phyloP scores from a whole-genome alignment of 2,329 filamentous ascomycete genomes.

The Cordyceps fumosorosea region DNA sequence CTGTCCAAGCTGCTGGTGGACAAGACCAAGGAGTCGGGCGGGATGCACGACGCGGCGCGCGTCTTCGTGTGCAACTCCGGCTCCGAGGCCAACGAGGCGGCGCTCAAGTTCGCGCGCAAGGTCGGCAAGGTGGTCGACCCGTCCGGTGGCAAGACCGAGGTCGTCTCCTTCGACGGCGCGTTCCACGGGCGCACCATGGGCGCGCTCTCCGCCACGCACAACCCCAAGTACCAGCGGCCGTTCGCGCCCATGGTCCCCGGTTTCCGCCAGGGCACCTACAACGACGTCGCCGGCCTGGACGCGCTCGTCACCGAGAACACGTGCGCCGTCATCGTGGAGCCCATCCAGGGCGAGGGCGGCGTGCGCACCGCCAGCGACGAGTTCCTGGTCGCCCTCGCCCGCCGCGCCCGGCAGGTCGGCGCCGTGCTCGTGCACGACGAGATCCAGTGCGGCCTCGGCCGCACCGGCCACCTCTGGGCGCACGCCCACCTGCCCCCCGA shows the following conservation, averaged over 20 bases:
- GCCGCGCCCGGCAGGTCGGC: conserved; percentile 77
- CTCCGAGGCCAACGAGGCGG: conserved; percentile 94
- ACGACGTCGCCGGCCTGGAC: conserved; percentile 67
- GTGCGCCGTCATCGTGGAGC: conserved; percentile 92
- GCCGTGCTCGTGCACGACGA: conserved; percentile 92
- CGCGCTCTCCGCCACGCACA: conserved; percentile 87
- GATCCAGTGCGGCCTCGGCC: conserved; percentile 88
- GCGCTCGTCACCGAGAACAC: conserved; percentile 76
- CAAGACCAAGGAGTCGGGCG: conserved; percentile 70
- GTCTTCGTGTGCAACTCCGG: conserved; percentile 97
- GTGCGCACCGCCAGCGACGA: conserved; percentile 76
- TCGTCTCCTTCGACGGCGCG: conserved; percentile 85
- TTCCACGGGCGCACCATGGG: conserved; percentile 99
- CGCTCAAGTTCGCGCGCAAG: conserved; percentile 94
- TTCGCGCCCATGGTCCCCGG: conserved; percentile 95
- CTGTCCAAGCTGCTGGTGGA: conserved; percentile 81
- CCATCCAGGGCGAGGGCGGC: conserved; percentile 94
- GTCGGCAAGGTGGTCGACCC: conserved; percentile 70
- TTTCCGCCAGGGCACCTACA: conserved; percentile 80
- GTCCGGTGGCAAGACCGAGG: conserved; percentile 66
- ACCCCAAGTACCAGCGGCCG: conserved; percentile 94
- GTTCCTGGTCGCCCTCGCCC: conserved; percentile 78
- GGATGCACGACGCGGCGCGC: conserved; percentile 71
- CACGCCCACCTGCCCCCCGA: conserved; percentile 67
- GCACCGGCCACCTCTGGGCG: conserved; percentile 88